These are phyloP conservation scores for Ganoderma resinaceum DNA, from an alignment of 1,284 basidiomycete species.

Conservation along the genomic window DNA sequence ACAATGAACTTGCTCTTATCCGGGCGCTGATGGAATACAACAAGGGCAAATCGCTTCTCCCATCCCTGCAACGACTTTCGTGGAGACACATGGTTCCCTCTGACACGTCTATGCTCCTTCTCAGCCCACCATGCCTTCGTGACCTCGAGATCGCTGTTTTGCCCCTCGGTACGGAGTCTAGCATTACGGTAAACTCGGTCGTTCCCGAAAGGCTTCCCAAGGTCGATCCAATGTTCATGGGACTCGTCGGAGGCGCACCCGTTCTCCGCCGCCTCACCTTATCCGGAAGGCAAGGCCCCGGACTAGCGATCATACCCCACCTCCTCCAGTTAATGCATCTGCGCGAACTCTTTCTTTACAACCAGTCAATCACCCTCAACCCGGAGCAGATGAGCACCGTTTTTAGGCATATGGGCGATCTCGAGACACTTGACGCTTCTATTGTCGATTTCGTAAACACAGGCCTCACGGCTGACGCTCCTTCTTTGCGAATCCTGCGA, in stretches of 20 bases:
- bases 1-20: slow-evolving; percentile 20
- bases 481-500: slow-evolving; percentile 7
- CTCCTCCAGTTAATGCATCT: slow-evolving; percentile 11
- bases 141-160: slow-evolving; percentile 18
- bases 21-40: slow-evolving; percentile 20
- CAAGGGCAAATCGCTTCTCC: slow-evolving; percentile 19
- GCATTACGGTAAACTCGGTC: background rate
- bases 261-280: slow-evolving; percentile 15
- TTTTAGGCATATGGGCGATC: slow-evolving; percentile 4
- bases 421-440: slow-evolving; percentile 11
- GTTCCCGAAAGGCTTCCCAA: background rate
- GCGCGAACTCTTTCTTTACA: slow-evolving; percentile 18
- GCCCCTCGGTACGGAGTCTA: slow-evolving; percentile 6
- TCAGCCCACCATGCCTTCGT: slow-evolving; percentile 15
- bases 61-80: slow-evolving; percentile 13
- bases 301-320: slow-evolving; percentile 2
- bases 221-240: slow-evolving; percentile 9
- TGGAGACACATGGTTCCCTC: slow-evolving; percentile 22
- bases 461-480: background rate
- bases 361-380: slow-evolving; percentile 5
- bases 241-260: slow-evolving; percentile 12
- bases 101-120: slow-evolving; percentile 15
- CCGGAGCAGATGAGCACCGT: slow-evolving; percentile 13
- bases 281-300: slow-evolving; percentile 12
- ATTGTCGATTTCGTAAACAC: slow-evolving; percentile 8